Evolutionary conservation across 352 stramenopile genomes (phyloP).

Genomic region (Blastocystis sp.): DNA sequence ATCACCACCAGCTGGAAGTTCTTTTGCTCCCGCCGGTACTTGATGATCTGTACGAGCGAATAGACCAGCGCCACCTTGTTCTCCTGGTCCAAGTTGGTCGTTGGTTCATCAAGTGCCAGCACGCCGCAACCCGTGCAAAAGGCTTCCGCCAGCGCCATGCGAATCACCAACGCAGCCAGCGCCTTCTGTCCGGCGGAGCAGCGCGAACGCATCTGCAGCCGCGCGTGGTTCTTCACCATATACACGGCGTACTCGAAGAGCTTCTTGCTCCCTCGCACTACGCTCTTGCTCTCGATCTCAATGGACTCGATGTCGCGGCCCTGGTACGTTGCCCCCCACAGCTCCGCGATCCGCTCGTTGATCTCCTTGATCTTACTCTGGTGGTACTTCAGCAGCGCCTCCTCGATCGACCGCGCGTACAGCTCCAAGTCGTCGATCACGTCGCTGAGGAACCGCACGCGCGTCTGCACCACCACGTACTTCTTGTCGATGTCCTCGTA

Average conservation of each 20-base stretch:
- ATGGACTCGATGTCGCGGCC: conserved; percentile 96
- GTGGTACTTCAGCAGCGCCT: conserved; percentile 90
- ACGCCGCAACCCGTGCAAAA: conserved; percentile 97
- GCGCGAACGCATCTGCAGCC: conserved; percentile 94
- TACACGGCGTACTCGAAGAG: conserved; percentile 61
- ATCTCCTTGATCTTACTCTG: conserved; percentile 95
- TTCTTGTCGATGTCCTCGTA: conserved; percentile 84
- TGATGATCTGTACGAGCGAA: conserved; percentile 80
- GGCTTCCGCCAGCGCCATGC: conserved; percentile 89
- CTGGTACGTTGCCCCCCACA: conserved; percentile 97
- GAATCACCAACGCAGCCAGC: conserved; percentile 87
- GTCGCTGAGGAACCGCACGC: conserved; percentile 85
- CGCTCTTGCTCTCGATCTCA: conserved; percentile 71
- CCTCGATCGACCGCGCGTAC: conserved; percentile 82
- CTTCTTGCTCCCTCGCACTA: conserved; percentile 78
- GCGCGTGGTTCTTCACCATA: conserved; percentile 61
- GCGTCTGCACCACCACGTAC: conserved; percentile 82
- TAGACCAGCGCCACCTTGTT: conserved; percentile 81
- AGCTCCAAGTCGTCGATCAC: conserved; percentile 88
- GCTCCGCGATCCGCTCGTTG: conserved; percentile 91
- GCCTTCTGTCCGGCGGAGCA: conserved; percentile 95
- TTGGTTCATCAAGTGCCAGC: conserved; percentile 94
- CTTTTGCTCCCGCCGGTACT: conserved; percentile 77
- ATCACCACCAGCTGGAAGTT: conserved; percentile 99
- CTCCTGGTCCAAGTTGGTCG: conserved; percentile 87